A percentile compares a stretch with the other conserved stretches of the same genome.
Conservation (phyloP, 2,329 filamentous ascomycete species). For the Epichloe bromicola region DNA sequence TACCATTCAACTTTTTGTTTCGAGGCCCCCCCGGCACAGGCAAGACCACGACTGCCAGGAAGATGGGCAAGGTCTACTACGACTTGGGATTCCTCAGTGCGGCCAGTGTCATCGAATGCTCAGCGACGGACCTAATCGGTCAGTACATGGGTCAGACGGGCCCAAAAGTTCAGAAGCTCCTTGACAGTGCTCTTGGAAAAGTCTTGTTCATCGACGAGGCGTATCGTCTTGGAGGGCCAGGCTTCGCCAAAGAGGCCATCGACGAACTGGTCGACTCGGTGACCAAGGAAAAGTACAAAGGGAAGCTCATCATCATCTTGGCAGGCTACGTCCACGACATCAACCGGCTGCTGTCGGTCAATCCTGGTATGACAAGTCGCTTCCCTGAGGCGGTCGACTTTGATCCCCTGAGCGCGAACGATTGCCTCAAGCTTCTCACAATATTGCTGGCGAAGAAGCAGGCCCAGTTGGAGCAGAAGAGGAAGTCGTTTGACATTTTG, state of each 20-base stretch:
- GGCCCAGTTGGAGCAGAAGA: constrained; percentile 8
- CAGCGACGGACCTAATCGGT: constrained; percentile 55
- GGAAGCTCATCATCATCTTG: constrained; percentile 52
- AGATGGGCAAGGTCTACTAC: constrained; percentile 64
- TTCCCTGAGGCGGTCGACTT: constrained; percentile 53
- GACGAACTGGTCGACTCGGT: constrained; percentile 39
- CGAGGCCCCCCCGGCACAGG: constrained; percentile 56
- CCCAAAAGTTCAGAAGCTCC: constrained; percentile 43
- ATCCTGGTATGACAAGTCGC: constrained; percentile 49
- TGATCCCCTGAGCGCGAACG: constrained; percentile 23
- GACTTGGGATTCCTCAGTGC: constrained; percentile 55
- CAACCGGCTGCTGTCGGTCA: constrained; percentile 45
- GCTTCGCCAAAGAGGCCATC: constrained; percentile 43
- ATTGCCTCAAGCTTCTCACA: constrained; percentile 26
- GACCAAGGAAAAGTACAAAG: constrained; percentile 42
- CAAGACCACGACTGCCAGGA: constrained; percentile 59
- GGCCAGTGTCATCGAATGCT: constrained; percentile 50
- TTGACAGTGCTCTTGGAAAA: constrained; percentile 50
- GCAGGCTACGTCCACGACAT: constrained; percentile 58
- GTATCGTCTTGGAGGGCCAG: constrained; percentile 45
- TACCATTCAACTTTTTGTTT: constrained; percentile 60
- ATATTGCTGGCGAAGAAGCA: constrained; percentile 25
- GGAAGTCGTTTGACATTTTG: constrained; percentile 10
- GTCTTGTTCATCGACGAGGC: constrained; percentile 64
- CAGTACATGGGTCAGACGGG: constrained; percentile 58